These are phyloP conservation scores for Crithidia sp. DNA, from an alignment of 208 protist genomes.

Conservation along the genomic window DNA sequence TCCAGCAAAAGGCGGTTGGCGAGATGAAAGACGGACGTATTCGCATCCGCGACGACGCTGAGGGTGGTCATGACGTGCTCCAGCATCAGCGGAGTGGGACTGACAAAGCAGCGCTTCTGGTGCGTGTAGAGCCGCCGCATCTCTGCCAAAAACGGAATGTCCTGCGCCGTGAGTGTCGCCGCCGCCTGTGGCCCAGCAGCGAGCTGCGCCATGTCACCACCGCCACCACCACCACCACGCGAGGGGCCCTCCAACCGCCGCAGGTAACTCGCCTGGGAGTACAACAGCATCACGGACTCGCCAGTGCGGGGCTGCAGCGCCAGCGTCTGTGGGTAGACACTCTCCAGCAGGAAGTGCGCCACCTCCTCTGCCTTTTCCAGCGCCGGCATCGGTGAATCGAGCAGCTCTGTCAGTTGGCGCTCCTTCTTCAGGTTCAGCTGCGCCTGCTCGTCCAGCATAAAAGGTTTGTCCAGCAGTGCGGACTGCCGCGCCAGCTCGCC, in stretches of 20 bases:
- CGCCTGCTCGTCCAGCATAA: conserved; percentile 50
- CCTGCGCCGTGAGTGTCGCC: conserved; percentile 19
- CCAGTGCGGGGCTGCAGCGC: conserved; percentile 57
- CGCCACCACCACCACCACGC: not conserved
- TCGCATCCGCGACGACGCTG: conserved; percentile 36
- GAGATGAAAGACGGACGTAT: conserved; percentile 57
- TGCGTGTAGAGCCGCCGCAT: conserved; percentile 82
- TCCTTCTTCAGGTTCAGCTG: conserved; percentile 77
- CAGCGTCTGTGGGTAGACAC: conserved; percentile 56
- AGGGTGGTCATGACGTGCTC: conserved; percentile 84
- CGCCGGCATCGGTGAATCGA: conserved; percentile 64
- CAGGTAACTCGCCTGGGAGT: conserved; percentile 66
- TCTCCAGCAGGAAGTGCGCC: conserved; percentile 40
- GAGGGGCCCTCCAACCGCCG: conserved; percentile 38
- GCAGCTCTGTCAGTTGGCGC: conserved; percentile 69
- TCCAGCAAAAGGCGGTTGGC: conserved; percentile 82
- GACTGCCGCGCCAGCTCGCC: conserved; percentile 61
- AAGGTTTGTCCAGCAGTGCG: conserved; percentile 40
- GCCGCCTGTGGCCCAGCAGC: not conserved
- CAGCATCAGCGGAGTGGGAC: conserved; percentile 69
- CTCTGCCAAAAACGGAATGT: conserved; percentile 64
- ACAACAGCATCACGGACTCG: conserved; percentile 71
- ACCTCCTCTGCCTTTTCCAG: conserved; percentile 64
- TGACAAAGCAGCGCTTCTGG: conserved; percentile 59
- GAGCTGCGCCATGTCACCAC: not conserved